Conservation (phyloP, 1,139 yeast species). For the Meyerozyma carpophila region DNA sequence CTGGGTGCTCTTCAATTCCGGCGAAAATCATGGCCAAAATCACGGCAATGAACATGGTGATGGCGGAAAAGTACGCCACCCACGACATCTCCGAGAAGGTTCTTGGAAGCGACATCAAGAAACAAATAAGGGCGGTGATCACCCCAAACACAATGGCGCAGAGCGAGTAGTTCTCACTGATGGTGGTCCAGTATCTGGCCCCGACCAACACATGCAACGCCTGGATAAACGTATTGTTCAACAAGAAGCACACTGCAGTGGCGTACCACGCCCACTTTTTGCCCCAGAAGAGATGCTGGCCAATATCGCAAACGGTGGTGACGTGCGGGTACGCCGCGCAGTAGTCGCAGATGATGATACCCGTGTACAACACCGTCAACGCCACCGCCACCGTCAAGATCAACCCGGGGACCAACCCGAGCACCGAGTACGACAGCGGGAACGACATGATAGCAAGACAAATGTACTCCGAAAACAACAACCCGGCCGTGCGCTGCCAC, state of each 20-base stretch:
- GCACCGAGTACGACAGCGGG: slow-evolving; percentile 59
- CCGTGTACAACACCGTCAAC: slow-evolving; percentile 49
- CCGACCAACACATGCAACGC: slow-evolving; percentile 57
- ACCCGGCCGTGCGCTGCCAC: slow-evolving; percentile 55
- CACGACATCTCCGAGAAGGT: slow-evolving; percentile 48
- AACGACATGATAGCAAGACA: slow-evolving; percentile 60
- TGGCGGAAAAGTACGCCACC: slow-evolving; percentile 49
- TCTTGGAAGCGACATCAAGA: slow-evolving; percentile 48
- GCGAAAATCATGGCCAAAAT: slow-evolving; percentile 49
- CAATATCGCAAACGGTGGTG: slow-evolving; percentile 53
- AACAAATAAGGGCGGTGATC: slow-evolving; percentile 42
- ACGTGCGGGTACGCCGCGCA: slow-evolving; percentile 50
- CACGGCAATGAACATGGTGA: slow-evolving; percentile 54
- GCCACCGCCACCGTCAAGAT: slow-evolving; percentile 50
- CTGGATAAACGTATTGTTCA: slow-evolving; percentile 53
- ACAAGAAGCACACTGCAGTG: slow-evolving; percentile 49
- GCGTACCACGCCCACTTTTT: slow-evolving; percentile 50
- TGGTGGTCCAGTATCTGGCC: slow-evolving; percentile 54
- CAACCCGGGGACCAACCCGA: slow-evolving; percentile 55
- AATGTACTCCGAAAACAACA: slow-evolving; percentile 55
- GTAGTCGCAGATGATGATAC: slow-evolving; percentile 48
- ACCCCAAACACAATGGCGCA: slow-evolving; percentile 50
- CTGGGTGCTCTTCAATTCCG: slow-evolving; percentile 48
- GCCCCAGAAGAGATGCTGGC: slow-evolving; percentile 52
- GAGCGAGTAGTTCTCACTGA: slow-evolving; percentile 41